Conservation (phyloP, 202 grass and related monocot genomes). For the Panicum virgatum region DNA sequence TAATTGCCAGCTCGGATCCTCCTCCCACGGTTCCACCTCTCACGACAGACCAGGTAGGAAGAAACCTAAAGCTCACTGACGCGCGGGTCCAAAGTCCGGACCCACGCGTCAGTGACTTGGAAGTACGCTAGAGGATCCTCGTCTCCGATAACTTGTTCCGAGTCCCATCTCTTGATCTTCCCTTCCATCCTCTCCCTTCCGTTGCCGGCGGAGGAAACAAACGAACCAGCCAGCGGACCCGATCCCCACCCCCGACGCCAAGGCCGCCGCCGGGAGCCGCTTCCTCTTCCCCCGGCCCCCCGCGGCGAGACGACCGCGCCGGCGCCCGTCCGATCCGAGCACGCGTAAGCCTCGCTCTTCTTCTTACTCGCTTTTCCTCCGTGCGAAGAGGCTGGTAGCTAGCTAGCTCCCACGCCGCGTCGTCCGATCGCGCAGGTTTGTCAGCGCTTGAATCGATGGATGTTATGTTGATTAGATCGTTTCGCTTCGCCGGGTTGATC, state of each 20-base stretch:
- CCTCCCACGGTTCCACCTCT: no score
- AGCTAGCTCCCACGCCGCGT: neutral
- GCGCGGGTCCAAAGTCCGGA: no score
- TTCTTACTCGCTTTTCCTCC: neutral
- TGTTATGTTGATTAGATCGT: neutral
- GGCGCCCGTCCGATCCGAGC: neutral
- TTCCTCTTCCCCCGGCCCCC: neutral
- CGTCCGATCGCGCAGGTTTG: neutral
- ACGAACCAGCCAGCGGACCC: neutral
- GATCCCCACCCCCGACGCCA: slow-evolving; percentile 9
- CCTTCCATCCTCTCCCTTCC: neutral
- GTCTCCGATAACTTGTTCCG: neutral
- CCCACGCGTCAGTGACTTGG: no score
- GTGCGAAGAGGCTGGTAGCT: neutral
- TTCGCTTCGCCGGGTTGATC: neutral
- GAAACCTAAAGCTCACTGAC: no score
- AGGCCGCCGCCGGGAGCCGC: neutral
- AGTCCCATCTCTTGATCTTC: neutral
- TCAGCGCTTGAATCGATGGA: neutral
- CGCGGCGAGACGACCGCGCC: neutral
- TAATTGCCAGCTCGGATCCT: neutral
- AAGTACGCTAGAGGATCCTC: no score
- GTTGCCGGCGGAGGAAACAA: slow-evolving; percentile 22
- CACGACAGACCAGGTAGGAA: no score
- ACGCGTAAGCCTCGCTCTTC: neutral